These are phyloP conservation scores for Gaertneriomyces sp. DNA, from an alignment of 192 early-diverging fungal species.

Conservation along the genomic window DNA sequence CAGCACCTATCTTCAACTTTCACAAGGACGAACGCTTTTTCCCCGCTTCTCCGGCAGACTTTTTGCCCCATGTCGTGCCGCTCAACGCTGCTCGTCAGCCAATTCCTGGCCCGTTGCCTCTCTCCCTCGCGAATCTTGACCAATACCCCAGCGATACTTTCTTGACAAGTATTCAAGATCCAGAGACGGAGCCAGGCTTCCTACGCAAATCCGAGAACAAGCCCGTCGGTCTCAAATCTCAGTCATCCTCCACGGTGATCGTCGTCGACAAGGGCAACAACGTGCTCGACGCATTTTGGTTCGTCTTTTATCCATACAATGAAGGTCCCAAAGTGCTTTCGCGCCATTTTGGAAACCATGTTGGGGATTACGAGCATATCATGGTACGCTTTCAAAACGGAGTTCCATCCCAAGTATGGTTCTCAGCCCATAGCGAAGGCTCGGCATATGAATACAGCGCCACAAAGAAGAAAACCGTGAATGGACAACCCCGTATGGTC, in stretches of 20 bases:
- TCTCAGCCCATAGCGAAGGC: slow-evolving; percentile 17
- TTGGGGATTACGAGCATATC: slow-evolving; percentile 23
- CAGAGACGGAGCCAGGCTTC: slow-evolving; percentile 12
- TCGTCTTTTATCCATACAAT: slow-evolving; percentile 24
- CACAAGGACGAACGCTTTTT: slow-evolving; percentile 7
- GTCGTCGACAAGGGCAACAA: slow-evolving; percentile 4
- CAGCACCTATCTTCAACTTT: slow-evolving; percentile 19
- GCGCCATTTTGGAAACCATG: slow-evolving; percentile 21
- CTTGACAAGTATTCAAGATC: slow-evolving; percentile 5
- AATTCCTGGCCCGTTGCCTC: slow-evolving; percentile 6
- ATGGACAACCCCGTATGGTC: neutral
- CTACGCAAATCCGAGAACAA: neutral
- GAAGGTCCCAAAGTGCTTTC: slow-evolving; percentile 18
- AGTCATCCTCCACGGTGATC: neutral
- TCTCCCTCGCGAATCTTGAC: neutral
- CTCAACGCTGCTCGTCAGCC: neutral
- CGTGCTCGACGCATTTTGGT: slow-evolving; percentile 18
- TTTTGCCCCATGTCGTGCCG: neutral
- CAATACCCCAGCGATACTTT: slow-evolving; percentile 1
- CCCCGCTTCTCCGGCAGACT: slow-evolving; percentile 4
- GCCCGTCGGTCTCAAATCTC: neutral
- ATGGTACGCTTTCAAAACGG: slow-evolving; percentile 5
- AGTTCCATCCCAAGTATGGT: slow-evolving; percentile 4
- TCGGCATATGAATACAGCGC: neutral
- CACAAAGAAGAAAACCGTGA: neutral